phyloP scores from a whole-genome alignment of 148 eudicot genomes.

The Pouteria glomerata region DNA sequence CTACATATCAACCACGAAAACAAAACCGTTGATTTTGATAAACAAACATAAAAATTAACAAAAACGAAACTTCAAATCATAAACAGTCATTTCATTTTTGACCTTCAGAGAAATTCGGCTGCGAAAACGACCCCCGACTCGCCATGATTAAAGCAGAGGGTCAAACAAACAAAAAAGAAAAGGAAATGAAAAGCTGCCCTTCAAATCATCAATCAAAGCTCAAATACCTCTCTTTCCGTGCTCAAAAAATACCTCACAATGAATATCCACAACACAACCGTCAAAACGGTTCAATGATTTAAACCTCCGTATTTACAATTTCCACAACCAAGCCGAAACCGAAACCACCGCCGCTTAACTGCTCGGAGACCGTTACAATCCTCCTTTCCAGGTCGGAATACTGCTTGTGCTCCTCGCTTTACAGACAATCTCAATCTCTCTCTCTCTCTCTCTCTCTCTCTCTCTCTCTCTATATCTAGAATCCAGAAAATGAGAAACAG shows the following conservation, averaged over 20 bases:
- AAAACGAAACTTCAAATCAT: not conserved
- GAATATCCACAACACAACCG: too few relatives aligned
- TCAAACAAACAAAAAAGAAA: too few relatives aligned
- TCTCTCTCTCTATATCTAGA: too few relatives aligned
- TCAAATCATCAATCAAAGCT: slow-evolving; percentile 14
- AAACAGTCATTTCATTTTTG: not conserved
- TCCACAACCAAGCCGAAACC: slow-evolving; percentile 21
- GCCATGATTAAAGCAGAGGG: slow-evolving; percentile 26
- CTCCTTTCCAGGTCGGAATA: slow-evolving; percentile 8
- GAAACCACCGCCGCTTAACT: not conserved
- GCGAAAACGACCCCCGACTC: slow-evolving; percentile 37
- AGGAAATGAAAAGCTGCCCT: not conserved
- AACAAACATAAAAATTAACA: not conserved
- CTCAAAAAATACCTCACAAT: too few relatives aligned
- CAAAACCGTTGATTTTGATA: not conserved
- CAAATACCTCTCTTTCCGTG: not conserved
- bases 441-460: too few relatives aligned
- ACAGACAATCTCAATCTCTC: slow-evolving; percentile 5
- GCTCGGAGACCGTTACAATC: slow-evolving; percentile 14
- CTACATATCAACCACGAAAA: not conserved
- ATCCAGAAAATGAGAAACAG: slow-evolving; percentile 18
- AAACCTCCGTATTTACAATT: slow-evolving; percentile 16
- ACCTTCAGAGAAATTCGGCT: slow-evolving; percentile 37
- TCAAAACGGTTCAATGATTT: slow-evolving; percentile 1
- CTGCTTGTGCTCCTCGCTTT: not conserved